Percentiles rank a stretch among this genome's conserved stretches.
Evolutionary conservation across 805 yeast genomes (phyloP).

Genomic region (Kluyveromyces nonfermentans): DNA sequence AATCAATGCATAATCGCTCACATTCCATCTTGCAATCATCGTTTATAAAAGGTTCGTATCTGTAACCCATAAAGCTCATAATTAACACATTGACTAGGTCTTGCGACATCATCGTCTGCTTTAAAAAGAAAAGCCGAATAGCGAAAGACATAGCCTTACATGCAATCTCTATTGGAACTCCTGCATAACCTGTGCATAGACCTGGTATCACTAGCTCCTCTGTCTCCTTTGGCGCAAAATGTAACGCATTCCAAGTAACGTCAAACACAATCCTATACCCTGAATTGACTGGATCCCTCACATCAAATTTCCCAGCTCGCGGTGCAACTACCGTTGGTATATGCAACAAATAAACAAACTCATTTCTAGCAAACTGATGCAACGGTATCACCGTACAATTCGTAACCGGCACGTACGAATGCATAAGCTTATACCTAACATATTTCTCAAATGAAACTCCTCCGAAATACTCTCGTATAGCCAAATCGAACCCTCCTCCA

Average conservation of each 20-base stretch:
- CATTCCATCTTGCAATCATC: slow-evolving; percentile 16
- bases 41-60: slow-evolving; percentile 15
- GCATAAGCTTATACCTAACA: slow-evolving; percentile 18
- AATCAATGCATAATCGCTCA: slow-evolving; percentile 11
- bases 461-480: slow-evolving; percentile 20
- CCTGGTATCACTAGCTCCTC: slow-evolving; percentile 25
- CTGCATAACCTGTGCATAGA: slow-evolving; percentile 26
- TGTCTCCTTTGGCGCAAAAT: slow-evolving; percentile 12
- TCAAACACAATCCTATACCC: slow-evolving; percentile 24
- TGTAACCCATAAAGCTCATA: slow-evolving; percentile 20
- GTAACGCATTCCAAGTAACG: slow-evolving; percentile 22
- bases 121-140: slow-evolving; percentile 14
- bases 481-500: slow-evolving; percentile 44
- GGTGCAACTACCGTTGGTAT: slow-evolving; percentile 29
- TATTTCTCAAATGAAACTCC: slow-evolving; percentile 21
- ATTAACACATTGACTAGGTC: slow-evolving; percentile 19
- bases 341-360: slow-evolving; percentile 20
- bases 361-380: slow-evolving; percentile 6
- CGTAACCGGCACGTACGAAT: slow-evolving; percentile 20
- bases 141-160: slow-evolving; percentile 26
- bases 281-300: slow-evolving; percentile 11
- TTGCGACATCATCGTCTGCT: slow-evolving; percentile 9
- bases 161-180: slow-evolving; percentile 20
- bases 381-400: slow-evolving; percentile 18
- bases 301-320: slow-evolving; percentile 10